Evolutionary conservation across 805 yeast species (phyloP).

Genomic region (Cyberlindnera saturnus): DNA sequence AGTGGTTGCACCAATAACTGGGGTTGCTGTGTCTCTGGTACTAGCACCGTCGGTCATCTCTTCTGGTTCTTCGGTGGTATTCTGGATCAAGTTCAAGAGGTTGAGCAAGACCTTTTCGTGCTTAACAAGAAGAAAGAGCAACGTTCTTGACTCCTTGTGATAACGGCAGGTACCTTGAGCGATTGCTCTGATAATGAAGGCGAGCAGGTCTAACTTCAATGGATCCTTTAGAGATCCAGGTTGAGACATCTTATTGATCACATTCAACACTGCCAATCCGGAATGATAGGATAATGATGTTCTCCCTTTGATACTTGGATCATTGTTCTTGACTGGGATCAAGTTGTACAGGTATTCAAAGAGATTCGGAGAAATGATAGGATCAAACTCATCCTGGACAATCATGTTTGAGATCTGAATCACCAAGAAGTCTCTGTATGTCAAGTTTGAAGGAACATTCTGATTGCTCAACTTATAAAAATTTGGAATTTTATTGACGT

Average conservation of each 20-base stretch:
- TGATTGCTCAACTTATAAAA: constrained; percentile 37
- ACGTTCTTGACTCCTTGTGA: constrained; percentile 47
- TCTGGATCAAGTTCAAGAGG: constrained; percentile 6
- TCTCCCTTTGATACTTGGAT: constrained; percentile 26
- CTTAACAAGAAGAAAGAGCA: constrained; percentile 42
- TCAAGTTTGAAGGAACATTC: constrained; percentile 31
- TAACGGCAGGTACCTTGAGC: constrained; percentile 45
- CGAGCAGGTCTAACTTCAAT: constrained; percentile 48
- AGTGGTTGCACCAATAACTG: constrained; percentile 5
- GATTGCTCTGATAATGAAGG: constrained; percentile 51
- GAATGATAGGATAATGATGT: constrained; percentile 43
- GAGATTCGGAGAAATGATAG: constrained; percentile 38
- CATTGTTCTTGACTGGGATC: constrained; percentile 36
- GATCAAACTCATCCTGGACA: constrained; percentile 27
- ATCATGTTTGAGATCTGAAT: constrained; percentile 44
- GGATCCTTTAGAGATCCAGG: constrained; percentile 24
- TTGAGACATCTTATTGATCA: constrained; percentile 26
- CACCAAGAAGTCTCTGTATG: constrained; percentile 60
- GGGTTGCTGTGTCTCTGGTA: constrained; percentile 7
- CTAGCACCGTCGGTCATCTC: not conserved
- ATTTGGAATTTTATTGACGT: constrained; percentile 45
- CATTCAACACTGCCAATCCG: constrained; percentile 38
- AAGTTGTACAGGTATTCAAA: constrained; percentile 59
- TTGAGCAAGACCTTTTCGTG: constrained; percentile 26
- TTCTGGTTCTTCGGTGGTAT: constrained; percentile 3